Evolutionary conservation across 805 yeast species (phyloP).

Genomic region (Pichia cephalocereana): DNA sequence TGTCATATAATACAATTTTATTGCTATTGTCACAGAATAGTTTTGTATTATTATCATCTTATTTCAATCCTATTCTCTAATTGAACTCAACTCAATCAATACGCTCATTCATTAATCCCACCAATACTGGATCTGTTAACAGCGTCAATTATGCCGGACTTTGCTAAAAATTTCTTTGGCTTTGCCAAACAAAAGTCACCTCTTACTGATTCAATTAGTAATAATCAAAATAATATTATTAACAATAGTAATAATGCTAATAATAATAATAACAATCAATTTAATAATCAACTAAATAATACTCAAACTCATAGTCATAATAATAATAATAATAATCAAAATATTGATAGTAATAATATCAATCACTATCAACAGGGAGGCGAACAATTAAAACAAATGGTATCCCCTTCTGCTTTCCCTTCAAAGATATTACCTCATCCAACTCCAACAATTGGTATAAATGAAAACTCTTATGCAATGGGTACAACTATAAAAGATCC

Average conservation of each 20-base stretch:
- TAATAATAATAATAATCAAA: background rate
- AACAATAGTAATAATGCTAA: background rate
- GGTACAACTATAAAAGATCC: constrained; percentile 51
- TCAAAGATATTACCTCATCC: constrained; percentile 34
- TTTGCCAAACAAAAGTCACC: constrained; percentile 11
- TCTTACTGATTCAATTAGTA: background rate
- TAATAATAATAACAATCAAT: background rate
- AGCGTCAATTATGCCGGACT: constrained; percentile 14
- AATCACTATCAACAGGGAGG: constrained; percentile 4
- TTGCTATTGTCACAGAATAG: no score
- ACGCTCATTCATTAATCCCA: no score
- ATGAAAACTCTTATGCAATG: constrained; percentile 52
- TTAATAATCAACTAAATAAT: background rate
- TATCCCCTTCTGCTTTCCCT: constrained; percentile 20
- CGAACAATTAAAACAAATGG: constrained; percentile 4
- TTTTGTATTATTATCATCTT: no score
- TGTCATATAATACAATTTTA: no score
- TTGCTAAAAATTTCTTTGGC: constrained; percentile 18
- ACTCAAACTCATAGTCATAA: background rate
- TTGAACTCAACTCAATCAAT: no score
- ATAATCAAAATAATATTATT: background rate
- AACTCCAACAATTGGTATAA: constrained; percentile 62
- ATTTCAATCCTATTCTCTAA: no score
- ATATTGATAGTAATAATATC: background rate
- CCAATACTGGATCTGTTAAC: no score